phyloP scores from a whole-genome alignment of 2,329 filamentous ascomycete genomes.

The Ophidiomyces ophidiicola region DNA sequence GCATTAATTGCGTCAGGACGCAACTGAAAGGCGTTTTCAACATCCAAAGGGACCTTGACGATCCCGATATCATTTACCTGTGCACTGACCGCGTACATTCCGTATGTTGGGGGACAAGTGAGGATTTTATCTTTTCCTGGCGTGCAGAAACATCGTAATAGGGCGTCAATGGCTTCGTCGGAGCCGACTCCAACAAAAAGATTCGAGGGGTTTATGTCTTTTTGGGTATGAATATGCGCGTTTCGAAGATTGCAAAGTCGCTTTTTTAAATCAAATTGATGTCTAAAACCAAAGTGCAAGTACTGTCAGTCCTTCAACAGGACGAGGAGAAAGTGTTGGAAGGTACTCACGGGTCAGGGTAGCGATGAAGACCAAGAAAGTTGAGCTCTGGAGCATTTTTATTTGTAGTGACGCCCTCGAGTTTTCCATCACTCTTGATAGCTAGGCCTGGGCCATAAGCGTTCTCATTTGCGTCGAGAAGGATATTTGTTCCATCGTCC shows the following conservation, averaged over 20 bases:
- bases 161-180: conserved; percentile 90
- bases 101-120: conserved; percentile 91
- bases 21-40: conserved; percentile 59
- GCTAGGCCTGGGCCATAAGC: conserved; percentile 75
- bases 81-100: conserved; percentile 93
- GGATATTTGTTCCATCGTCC: conserved; percentile 88
- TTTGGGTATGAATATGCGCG: conserved; percentile 61
- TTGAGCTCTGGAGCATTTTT: conserved; percentile 47
- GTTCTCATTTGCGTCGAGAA: conserved; percentile 97
- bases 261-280: conserved; percentile 78
- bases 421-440: conserved; percentile 37
- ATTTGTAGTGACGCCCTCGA: conserved; percentile 34
- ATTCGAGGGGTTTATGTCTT: conserved; percentile 63
- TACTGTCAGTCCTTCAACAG: not conserved
- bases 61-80: conserved; percentile 85
- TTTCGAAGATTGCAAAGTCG: conserved; percentile 78
- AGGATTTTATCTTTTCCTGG: conserved; percentile 83
- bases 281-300: conserved; percentile 39
- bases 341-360: conserved; percentile 62
- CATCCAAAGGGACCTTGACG: conserved; percentile 70
- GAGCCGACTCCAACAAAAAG: conserved; percentile 92
- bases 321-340: conserved; percentile 9
- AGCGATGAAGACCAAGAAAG: conserved; percentile 74
- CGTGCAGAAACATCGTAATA: conserved; percentile 84
- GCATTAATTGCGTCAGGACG: conserved; percentile 57